Conservation (phyloP, 139 green algal species). For the Micractinium sp. region DNA sequence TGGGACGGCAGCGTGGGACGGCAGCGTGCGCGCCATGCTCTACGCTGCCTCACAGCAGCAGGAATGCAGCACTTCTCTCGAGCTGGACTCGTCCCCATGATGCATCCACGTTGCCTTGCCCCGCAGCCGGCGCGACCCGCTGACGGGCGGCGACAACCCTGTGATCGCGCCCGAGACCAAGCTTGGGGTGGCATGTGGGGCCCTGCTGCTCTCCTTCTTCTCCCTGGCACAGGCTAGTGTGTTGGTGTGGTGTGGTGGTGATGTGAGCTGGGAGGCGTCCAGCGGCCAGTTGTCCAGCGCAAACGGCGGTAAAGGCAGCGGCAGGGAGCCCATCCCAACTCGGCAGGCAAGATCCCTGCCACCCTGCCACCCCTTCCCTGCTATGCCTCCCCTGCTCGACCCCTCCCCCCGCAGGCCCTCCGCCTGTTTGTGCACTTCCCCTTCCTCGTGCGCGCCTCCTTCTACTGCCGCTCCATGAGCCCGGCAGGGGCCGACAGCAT, state of each 20-base stretch:
- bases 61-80: not conserved
- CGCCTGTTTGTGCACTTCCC: slow-evolving; percentile 35
- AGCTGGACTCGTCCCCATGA: not conserved
- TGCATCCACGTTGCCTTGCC: not conserved
- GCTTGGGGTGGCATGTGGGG: slow-evolving; percentile 2
- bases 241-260: not conserved
- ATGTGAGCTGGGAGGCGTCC: too few species aligned
- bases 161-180: slow-evolving; percentile 21
- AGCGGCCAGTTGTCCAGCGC: too few species aligned
- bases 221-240: not conserved
- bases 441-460: slow-evolving; percentile 12
- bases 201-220: slow-evolving; percentile 26
- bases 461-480: slow-evolving; percentile 7
- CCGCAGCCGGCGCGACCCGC: not conserved
- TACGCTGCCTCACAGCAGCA: too few species aligned
- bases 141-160: slow-evolving; percentile 17
- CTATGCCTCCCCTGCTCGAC: not conserved
- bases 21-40: too few species aligned
- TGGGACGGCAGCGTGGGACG: too few species aligned
- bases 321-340: too few species aligned
- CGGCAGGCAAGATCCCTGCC: not conserved
- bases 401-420: not conserved
- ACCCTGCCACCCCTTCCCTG: not conserved
- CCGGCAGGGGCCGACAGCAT: not conserved
- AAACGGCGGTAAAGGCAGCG: too few species aligned